Conservation (phyloP, 106 monocot genomes). For the Triglochin maritima region DNA sequence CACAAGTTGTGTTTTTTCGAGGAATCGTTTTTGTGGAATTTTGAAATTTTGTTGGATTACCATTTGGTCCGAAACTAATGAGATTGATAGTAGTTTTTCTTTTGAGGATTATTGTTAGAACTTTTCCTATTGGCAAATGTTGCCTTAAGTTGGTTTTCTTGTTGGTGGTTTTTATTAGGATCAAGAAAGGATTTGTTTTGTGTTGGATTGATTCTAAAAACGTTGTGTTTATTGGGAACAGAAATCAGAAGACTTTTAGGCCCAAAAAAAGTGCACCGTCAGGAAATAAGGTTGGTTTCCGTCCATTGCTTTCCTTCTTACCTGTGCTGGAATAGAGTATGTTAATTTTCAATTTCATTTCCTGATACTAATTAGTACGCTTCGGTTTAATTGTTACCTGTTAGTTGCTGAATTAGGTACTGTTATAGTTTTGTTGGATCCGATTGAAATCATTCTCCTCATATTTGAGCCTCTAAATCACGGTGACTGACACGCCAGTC, state of each 20-base stretch:
- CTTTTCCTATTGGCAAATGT: too few relatives aligned
- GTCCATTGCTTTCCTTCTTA: not conserved
- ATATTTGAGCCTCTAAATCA: too few relatives aligned
- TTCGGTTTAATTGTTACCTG: too few relatives aligned
- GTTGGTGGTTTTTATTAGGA: not conserved
- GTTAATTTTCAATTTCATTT: not conserved
- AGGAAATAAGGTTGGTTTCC: slow-evolving; percentile 18
- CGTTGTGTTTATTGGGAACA: slow-evolving; percentile 1
- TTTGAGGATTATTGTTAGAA: too few relatives aligned
- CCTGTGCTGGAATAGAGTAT: not conserved
- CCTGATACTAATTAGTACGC: not conserved
- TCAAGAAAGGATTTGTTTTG: not conserved
- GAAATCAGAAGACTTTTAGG: slow-evolving; percentile 31
- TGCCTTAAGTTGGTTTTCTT: not conserved
- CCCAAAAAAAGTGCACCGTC: slow-evolving; percentile 30
- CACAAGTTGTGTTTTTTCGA: not conserved
- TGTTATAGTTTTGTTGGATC: too few relatives aligned
- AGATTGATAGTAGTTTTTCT: too few relatives aligned
- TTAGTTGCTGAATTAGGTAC: too few relatives aligned
- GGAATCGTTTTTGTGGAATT: not conserved
- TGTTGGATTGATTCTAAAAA: too few relatives aligned
- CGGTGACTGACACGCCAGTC: too few relatives aligned
- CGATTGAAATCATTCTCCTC: too few relatives aligned
- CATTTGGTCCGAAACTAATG: too few relatives aligned
- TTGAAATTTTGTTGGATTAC: too few relatives aligned